Percentiles rank a stretch among this genome's conserved stretches.
Conservation (phyloP, 108 stramenopile genomes). For the Cyclotella distinguenda region DNA sequence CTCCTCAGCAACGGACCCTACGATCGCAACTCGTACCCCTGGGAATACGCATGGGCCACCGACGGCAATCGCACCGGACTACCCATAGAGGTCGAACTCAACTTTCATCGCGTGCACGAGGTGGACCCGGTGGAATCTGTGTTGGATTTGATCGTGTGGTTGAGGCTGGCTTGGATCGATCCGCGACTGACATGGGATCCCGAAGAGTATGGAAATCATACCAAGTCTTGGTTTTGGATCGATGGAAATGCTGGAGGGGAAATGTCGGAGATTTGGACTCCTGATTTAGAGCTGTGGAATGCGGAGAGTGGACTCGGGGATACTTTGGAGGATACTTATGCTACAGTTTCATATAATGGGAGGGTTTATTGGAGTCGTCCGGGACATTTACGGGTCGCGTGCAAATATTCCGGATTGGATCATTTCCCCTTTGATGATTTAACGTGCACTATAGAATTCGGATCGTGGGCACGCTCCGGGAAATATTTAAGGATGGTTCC, state of each 20-base stretch:
- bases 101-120: conserved; percentile 31
- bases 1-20: conserved; percentile 4
- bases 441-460: no score
- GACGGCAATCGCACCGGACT: conserved; percentile 6
- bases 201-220: conserved; percentile 16
- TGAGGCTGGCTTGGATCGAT: conserved; percentile 36
- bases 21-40: conserved; percentile 31
- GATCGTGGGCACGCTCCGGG: conserved; percentile 23
- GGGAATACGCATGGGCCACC: conserved; percentile 25
- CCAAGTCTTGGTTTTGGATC: conserved; percentile 34
- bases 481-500: conserved; percentile 13
- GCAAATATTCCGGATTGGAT: no score
- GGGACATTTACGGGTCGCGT: no score
- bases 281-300: conserved; percentile 49
- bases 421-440: no score
- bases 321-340: conserved; percentile 27
- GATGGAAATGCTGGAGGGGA: conserved; percentile 44
- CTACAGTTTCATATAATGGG: conserved; percentile 15
- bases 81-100: conserved; percentile 29
- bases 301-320: conserved; percentile 4
- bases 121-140: conserved; percentile 24
- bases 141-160: conserved; percentile 41
- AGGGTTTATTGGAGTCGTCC: no score
- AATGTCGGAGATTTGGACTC: conserved; percentile 51
- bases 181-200: conserved; percentile 42